Evolutionary conservation across 2,329 filamentous ascomycete genomes (phyloP).

Genomic region (Aspergillus ochraceus): DNA sequence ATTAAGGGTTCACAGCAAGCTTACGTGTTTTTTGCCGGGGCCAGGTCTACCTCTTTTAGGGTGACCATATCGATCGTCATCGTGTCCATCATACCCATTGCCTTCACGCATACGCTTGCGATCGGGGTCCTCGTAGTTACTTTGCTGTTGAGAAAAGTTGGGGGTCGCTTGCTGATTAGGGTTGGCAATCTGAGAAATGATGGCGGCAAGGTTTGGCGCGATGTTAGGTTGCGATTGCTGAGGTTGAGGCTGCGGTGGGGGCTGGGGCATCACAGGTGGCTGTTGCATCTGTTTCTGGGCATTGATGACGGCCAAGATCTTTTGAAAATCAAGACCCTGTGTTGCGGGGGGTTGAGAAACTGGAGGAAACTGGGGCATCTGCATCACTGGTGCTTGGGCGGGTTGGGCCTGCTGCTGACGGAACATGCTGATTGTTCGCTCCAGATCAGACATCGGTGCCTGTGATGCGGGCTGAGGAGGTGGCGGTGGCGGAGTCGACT

Average conservation of each 20-base stretch:
- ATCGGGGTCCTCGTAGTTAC: constrained; percentile 41
- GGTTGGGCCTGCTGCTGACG: constrained; percentile 26
- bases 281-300: constrained; percentile 36
- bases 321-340: constrained; percentile 37
- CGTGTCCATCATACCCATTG: constrained; percentile 32
- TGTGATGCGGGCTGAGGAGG: constrained; percentile 23
- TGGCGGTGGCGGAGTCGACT: constrained; percentile 29
- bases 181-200: constrained; percentile 34
- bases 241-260: constrained; percentile 22
- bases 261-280: constrained; percentile 24
- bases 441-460: constrained; percentile 28
- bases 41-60: constrained; percentile 37
- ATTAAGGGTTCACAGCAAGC: constrained; percentile 6
- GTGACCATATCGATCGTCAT: constrained; percentile 30
- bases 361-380: constrained; percentile 29
- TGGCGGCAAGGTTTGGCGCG: constrained; percentile 35
- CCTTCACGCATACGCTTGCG: constrained; percentile 41
- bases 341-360: constrained; percentile 23
- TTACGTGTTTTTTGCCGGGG: constrained; percentile 41
- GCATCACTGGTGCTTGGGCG: constrained; percentile 24
- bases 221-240: constrained; percentile 29
- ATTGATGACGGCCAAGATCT: constrained; percentile 41
- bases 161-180: constrained; percentile 23
- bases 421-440: constrained; percentile 43
- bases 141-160: constrained; percentile 14